phyloP scores from a whole-genome alignment of 352 stramenopile genomes.

The Aphanomyces cochlioides region DNA sequence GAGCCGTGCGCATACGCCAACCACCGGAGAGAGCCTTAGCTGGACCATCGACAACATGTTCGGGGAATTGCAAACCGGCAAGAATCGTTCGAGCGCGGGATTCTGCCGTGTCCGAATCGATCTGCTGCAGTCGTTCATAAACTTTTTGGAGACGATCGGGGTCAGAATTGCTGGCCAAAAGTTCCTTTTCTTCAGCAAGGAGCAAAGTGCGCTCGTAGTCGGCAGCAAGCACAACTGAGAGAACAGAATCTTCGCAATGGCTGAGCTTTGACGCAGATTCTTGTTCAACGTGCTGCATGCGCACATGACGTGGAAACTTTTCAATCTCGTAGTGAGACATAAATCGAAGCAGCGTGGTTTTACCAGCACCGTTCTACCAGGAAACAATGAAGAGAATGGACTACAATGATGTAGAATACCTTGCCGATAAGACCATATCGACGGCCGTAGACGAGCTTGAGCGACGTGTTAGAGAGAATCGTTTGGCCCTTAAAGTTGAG shows the following conservation, averaged over 20 bases:
- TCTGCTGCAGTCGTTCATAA: slow-evolving; percentile 84
- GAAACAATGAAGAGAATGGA: slow-evolving; percentile 1
- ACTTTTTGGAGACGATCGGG: slow-evolving; percentile 65
- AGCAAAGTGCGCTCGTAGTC: slow-evolving; percentile 93
- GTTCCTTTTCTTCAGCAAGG: slow-evolving; percentile 91
- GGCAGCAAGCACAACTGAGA: slow-evolving; percentile 92
- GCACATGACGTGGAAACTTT: slow-evolving; percentile 93
- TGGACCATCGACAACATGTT: slow-evolving; percentile 86
- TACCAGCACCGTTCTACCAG: slow-evolving; percentile 71
- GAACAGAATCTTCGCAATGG: slow-evolving; percentile 76
- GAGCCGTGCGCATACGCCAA: slow-evolving; percentile 91
- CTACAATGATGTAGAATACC: slow-evolving; percentile 40
- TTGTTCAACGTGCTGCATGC: slow-evolving; percentile 95
- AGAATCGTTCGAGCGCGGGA: slow-evolving; percentile 88
- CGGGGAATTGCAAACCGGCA: slow-evolving; percentile 91
- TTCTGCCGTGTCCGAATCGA: slow-evolving; percentile 90
- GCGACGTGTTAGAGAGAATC: slow-evolving; percentile 76
- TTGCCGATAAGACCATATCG: slow-evolving; percentile 93
- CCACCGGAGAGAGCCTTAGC: slow-evolving; percentile 91
- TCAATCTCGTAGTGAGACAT: slow-evolving; percentile 97
- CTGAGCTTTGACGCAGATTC: slow-evolving; percentile 87
- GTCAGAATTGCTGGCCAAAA: slow-evolving; percentile 67
- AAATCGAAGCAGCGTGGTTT: slow-evolving; percentile 94
- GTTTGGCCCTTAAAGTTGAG: slow-evolving; percentile 90
- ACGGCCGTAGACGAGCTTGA: slow-evolving; percentile 80